phyloP scores from a whole-genome alignment of 2,329 filamentous ascomycete species.

The Aureobasidium sp. region DNA sequence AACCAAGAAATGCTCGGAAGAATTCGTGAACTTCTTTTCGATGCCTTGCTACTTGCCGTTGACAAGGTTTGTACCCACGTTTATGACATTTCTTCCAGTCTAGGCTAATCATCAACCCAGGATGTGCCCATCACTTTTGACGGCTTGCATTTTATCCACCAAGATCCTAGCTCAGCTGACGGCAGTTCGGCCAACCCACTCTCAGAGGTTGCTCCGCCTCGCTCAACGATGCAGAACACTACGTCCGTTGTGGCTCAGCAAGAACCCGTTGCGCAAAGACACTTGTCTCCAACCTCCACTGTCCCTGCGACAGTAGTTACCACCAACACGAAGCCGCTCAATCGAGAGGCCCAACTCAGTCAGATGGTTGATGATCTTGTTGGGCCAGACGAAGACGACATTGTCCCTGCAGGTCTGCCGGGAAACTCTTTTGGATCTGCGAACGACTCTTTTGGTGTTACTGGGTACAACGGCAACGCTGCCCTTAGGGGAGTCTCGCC shows the following conservation, averaged over 20 bases:
- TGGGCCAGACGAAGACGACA: slow-evolving; percentile 35
- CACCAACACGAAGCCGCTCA: slow-evolving; percentile 17
- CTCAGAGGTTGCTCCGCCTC: background rate
- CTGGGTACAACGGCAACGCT: background rate
- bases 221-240: background rate
- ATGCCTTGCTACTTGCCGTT: slow-evolving; percentile 50
- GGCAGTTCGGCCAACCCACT: background rate
- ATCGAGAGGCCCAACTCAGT: slow-evolving; percentile 45
- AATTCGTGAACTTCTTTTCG: slow-evolving; percentile 44
- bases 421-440: background rate
- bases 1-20: slow-evolving; percentile 62
- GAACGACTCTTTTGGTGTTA: background rate
- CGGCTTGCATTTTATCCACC: slow-evolving; percentile 32
- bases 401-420: slow-evolving; percentile 17
- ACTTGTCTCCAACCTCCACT: background rate
- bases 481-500: background rate
- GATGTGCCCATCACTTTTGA: slow-evolving; percentile 17
- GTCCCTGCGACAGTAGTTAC: background rate
- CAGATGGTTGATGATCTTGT: slow-evolving; percentile 55
- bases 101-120: background rate
- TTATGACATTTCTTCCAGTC: slow-evolving; percentile 20
- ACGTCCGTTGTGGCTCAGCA: background rate
- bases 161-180: slow-evolving; percentile 22
- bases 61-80: slow-evolving; percentile 12
- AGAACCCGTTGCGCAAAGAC: background rate